A percentile compares a stretch with the other conserved stretches of the same genome.
Conservation (phyloP, 257 asterid species). For the Nicotiana otophora region DNA sequence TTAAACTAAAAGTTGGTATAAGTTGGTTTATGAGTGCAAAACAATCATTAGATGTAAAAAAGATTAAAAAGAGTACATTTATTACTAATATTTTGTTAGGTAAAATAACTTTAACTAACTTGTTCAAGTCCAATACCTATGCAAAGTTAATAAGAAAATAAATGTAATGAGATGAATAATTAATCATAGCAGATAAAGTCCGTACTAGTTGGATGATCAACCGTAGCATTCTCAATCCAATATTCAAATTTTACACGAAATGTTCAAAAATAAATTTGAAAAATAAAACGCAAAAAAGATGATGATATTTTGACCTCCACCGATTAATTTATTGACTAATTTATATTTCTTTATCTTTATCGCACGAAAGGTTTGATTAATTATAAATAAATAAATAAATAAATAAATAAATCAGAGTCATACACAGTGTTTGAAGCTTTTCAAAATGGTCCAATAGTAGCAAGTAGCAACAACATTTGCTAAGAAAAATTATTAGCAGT, state of each 20-base stretch:
- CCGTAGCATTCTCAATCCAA: neutral
- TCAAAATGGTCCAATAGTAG: neutral
- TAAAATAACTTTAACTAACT: neutral
- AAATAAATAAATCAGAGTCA: neutral
- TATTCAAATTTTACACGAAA: neutral
- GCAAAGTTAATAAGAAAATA: no score
- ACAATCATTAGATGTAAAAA: neutral
- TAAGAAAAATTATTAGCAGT: neutral
- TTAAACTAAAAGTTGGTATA: neutral
- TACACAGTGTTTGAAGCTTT: neutral
- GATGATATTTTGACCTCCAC: neutral
- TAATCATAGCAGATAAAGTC: no score
- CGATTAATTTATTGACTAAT: neutral
- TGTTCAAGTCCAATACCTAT: no score
- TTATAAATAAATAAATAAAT: neutral
- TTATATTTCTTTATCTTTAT: neutral
- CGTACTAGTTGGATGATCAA: no score
- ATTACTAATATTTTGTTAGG: neutral
- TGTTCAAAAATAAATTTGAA: neutral
- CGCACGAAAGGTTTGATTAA: neutral
- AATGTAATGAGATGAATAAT: no score
- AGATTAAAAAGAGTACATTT: neutral
- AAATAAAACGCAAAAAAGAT: neutral
- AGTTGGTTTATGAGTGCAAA: constrained; percentile 2
- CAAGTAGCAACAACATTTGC: neutral